A percentile compares a stretch with the other conserved stretches of the same genome.
phyloP scores from a whole-genome alignment of 2,329 filamentous ascomycete species.

The Plenodomus lindquistii region DNA sequence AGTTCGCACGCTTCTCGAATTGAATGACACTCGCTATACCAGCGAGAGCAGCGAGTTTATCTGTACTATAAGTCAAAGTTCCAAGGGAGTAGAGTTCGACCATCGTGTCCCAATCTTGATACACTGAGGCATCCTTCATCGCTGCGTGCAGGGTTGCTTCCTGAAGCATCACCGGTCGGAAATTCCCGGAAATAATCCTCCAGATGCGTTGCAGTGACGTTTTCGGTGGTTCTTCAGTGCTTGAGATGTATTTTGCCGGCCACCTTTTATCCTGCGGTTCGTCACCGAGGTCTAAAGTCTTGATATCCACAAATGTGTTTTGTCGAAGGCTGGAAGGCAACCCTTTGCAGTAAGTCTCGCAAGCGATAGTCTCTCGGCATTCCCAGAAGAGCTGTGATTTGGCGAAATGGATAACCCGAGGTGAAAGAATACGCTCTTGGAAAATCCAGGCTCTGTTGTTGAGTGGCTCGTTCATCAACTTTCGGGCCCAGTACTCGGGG shows the following conservation, averaged over 20 bases:
- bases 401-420: constrained; percentile 21
- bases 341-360: constrained; percentile 9
- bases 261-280: constrained; percentile 2
- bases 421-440: constrained; percentile 21
- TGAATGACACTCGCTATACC: constrained; percentile 8
- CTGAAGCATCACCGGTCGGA: not conserved
- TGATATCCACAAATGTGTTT: constrained; percentile 3
- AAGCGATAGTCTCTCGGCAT: constrained; percentile 12
- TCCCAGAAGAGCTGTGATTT: constrained; percentile 25
- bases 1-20: not conserved
- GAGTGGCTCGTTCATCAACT: constrained; percentile 3
- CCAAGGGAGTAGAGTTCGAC: constrained; percentile 4
- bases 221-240: not conserved
- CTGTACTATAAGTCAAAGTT: not conserved
- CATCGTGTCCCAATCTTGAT: constrained; percentile 7
- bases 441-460: constrained; percentile 8
- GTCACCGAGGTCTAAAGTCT: constrained; percentile 3
- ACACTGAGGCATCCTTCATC: not conserved
- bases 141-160: constrained; percentile 1
- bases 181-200: not conserved
- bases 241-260: not conserved
- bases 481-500: not conserved
- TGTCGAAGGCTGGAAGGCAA: not conserved
- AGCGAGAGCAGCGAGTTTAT: constrained; percentile 10
- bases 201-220: not conserved